Base-by-base conservation (phyloP, 495 filamentous ascomycete species). In the Massariosphaeria phaeospora region DNA sequence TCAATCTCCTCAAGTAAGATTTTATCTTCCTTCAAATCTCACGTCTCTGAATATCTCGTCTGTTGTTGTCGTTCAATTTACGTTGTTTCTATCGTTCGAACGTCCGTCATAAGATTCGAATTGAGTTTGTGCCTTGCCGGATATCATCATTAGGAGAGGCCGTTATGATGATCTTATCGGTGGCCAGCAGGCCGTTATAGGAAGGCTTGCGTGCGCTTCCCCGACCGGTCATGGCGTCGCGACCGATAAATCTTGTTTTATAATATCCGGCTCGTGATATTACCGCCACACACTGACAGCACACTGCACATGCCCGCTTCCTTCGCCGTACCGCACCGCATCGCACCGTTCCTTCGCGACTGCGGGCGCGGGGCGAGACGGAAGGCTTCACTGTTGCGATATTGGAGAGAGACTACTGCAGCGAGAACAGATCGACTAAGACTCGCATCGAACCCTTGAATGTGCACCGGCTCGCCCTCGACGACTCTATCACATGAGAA, bases 181-280 rank as follows among this genome's bases (percentile, higher is more conserved):
- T 8, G 17, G 8, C 38, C 12, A n/a, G n/a, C n/a, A n/a, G 15
- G 38, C 24, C 38, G 4, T 21, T 40, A 40, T 21, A 21, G 38
- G 3, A 5, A n/a, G 20, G n/a, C 38, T 57, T 51, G 44, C 10
- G 18, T n/a, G n/a, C n/a, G n/a, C n/a, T n/a, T n/a, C n/a, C n/a
- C n/a, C n/a, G n/a, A n/a, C n/a, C n/a, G n/a, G n/a, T n/a, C n/a
- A n/a, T n/a, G n/a, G n/a, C n/a, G n/a, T n/a, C n/a, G n/a, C n/a
- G n/a, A n/a, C n/a, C n/a, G n/a, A n/a, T n/a, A n/a, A n/a, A n/a
- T n/a, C n/a, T n/a, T n/a, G n/a, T n/a, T n/a, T n/a, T n/a, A 55
- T 38, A 38, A 55, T 52, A 52, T 26, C 52, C 52, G 29, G 52
- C 21, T 23, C 46, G 21, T 30, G 24, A 45, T 54, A 54, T 17